A percentile compares a stretch with the other conserved stretches of the same genome.
Evolutionary conservation across 75 land plant species (phyloP).

Genomic region (Cryptomeria japonica): DNA sequence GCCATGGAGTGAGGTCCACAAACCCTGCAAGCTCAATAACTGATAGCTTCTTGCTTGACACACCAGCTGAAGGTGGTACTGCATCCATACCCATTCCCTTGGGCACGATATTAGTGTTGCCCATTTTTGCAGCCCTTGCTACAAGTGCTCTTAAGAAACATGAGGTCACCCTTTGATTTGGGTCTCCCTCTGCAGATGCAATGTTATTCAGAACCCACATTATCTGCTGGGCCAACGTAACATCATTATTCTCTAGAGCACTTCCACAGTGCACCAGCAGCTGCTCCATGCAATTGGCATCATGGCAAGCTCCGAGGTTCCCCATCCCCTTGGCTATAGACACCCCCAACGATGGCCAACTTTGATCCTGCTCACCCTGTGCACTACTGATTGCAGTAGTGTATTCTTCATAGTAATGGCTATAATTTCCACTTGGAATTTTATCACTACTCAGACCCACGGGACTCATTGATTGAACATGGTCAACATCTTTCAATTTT

Average conservation of each 20-base stretch:
- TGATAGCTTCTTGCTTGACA: slow-evolving; percentile 27
- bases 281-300: slow-evolving; percentile 67
- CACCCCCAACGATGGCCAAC: slow-evolving; percentile 8
- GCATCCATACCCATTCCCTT: neutral
- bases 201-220: slow-evolving; percentile 84
- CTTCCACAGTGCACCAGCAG: slow-evolving; percentile 74
- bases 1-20: slow-evolving; percentile 81
- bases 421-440: neutral
- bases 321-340: slow-evolving; percentile 13
- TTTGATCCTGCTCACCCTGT: slow-evolving; percentile 3
- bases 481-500: neutral
- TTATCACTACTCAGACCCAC: neutral
- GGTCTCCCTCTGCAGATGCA: slow-evolving; percentile 65
- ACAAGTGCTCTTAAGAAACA: slow-evolving; percentile 63
- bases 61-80: neutral
- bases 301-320: slow-evolving; percentile 21
- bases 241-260: slow-evolving; percentile 68
- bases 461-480: neutral
- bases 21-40: slow-evolving; percentile 64
- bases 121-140: slow-evolving; percentile 38
- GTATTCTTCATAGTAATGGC: neutral
- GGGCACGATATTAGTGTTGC: slow-evolving; percentile 2
- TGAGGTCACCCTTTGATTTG: slow-evolving; percentile 71
- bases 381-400: neutral
- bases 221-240: slow-evolving; percentile 71